phyloP scores from a whole-genome alignment of 2,329 filamentous ascomycete species.

The Penicillium sp. region DNA sequence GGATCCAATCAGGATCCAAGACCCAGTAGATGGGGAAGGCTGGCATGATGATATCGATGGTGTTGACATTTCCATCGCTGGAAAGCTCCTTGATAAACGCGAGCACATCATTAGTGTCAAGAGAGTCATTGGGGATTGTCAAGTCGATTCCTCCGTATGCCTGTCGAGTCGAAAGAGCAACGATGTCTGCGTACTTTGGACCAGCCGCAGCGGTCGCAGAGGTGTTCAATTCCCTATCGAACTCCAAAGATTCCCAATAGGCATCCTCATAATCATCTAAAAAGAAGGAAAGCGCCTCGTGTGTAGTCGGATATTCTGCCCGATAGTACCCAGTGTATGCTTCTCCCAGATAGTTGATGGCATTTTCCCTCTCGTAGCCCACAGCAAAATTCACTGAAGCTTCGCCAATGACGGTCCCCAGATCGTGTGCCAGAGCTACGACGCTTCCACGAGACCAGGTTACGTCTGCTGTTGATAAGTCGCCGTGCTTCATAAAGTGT shows the following conservation, averaged over 20 bases:
- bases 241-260: slow-evolving; percentile 31
- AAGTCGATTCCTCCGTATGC: slow-evolving; percentile 45
- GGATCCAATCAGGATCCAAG: slow-evolving; percentile 45
- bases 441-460: slow-evolving; percentile 33
- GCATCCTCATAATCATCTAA: slow-evolving; percentile 43
- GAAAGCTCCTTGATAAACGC: slow-evolving; percentile 48
- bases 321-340: slow-evolving; percentile 44
- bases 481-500: slow-evolving; percentile 35
- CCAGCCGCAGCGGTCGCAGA: slow-evolving; percentile 35
- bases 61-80: slow-evolving; percentile 47
- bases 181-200: slow-evolving; percentile 44
- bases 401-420: slow-evolving; percentile 31
- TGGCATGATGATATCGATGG: slow-evolving; percentile 47
- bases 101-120: slow-evolving; percentile 31
- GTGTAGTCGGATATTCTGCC: slow-evolving; percentile 33
- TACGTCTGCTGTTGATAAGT: slow-evolving; percentile 23
- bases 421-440: slow-evolving; percentile 41
- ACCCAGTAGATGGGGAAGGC: slow-evolving; percentile 47
- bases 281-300: slow-evolving; percentile 40
- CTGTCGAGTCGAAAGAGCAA: slow-evolving; percentile 43
- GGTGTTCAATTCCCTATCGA: slow-evolving; percentile 33
- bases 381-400: slow-evolving; percentile 43
- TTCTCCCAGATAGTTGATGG: slow-evolving; percentile 45
- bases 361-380: slow-evolving; percentile 42
- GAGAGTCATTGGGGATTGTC: slow-evolving; percentile 37